These are phyloP conservation scores for Solanum chilense DNA, from an alignment of 257 asterid species.

Conservation along the genomic window DNA sequence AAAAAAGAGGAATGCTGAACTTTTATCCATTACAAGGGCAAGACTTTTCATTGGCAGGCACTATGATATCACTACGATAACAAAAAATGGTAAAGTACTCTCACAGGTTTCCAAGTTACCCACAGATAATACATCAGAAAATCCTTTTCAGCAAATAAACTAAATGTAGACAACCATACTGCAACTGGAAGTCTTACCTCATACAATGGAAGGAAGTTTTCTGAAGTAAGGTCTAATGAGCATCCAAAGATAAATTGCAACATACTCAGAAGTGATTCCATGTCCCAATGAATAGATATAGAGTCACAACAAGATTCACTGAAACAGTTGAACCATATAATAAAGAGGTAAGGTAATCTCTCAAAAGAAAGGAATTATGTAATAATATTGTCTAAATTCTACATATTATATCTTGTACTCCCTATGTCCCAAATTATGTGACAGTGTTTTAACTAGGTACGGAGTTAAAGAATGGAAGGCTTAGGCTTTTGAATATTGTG, in stretches of 20 bases:
- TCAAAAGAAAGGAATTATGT: neutral
- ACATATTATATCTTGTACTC: neutral
- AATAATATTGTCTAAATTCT: neutral
- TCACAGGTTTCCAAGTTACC: neutral
- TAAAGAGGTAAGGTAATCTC: neutral
- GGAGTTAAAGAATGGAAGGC: neutral
- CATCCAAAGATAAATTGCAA: slow-evolving; percentile 46
- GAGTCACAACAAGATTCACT: slow-evolving; percentile 49
- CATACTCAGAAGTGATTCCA: slow-evolving; percentile 40
- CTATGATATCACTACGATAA: neutral
- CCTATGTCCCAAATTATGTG: neutral
- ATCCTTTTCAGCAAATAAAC: neutral
- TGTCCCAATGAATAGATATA: slow-evolving; percentile 50
- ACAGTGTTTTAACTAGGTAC: neutral
- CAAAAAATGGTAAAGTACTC: neutral
- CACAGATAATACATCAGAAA: neutral
- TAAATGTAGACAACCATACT: neutral
- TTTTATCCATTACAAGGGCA: neutral
- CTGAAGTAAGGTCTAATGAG: slow-evolving; percentile 34
- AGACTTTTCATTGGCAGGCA: neutral
- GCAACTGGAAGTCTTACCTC: slow-evolving; percentile 30
- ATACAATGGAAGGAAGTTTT: slow-evolving; percentile 40
- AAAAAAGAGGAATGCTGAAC: neutral
- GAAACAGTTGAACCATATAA: slow-evolving; percentile 1
- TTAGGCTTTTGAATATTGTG: neutral